Evolutionary conservation across 352 stramenopile species (phyloP), one percentile per base, ranked within the genome.

Genomic region (Thraustotheca clavata): DNA sequence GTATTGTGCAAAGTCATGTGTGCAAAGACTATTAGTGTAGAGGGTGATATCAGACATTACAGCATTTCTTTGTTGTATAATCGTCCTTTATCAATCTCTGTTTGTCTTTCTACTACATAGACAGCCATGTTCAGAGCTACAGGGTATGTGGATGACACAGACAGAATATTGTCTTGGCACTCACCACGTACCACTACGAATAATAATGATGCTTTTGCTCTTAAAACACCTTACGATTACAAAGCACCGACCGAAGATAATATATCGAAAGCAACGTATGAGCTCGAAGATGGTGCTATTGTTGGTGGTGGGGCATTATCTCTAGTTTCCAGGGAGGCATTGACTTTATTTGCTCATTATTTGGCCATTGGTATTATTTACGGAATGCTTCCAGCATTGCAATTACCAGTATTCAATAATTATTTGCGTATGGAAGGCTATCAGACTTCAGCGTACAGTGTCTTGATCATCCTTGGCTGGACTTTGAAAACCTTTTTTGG

Each of bases 401-500:
- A 46, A 71, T 79, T 72, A 41, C 74, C 75, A 16, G 77, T 83
- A 57, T 65, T 80, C 14, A 74, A 71, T 32, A 73, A 79, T 67
- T 83, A 80, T 67, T 59, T 81, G 22, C 76, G 76, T 38, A 76
- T 79, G 70, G 74, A 81, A 59, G 73, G 73, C 52, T 75, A 67
- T 12, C 48, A 75, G 27, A 74, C 68, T 39, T 71, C 73, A 22
- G 75, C 75, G 9, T 75, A 75, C 32, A 67, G 69, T 2, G 69
- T 70, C 43, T 67, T 83, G 33, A 50, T 82, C 69, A 77, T 77
- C 65, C 60, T 81, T 24, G 80, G 80, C 41, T 84, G 76, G 76
- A 80, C 71, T 8, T 76, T 79, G 71, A 84, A 82, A 59, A 67
- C 80, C n/a, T 81, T 84, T 43, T 80, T 77, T 65, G 75, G 74